Evolutionary conservation across 2,329 filamentous ascomycete species (phyloP).

Genomic region (Aureobasidium sp.): DNA sequence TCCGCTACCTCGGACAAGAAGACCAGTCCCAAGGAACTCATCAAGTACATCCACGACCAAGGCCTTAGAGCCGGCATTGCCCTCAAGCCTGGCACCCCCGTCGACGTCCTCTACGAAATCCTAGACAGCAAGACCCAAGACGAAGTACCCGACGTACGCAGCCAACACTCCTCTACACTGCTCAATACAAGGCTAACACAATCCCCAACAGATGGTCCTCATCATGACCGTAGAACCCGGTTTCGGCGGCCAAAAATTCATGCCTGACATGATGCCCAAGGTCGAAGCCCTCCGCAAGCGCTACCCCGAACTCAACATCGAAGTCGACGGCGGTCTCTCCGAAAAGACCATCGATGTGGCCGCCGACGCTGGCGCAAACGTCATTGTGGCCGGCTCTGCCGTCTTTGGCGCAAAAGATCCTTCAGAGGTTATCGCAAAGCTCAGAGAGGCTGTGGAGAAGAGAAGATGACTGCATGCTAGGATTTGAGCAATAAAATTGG

Average conservation of each 20-base stretch:
- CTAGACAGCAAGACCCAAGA: constrained; percentile 62
- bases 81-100: constrained; percentile 84
- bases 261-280: constrained; percentile 91
- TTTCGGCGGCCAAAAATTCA: constrained; percentile 97
- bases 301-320: constrained; percentile 91
- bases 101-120: constrained; percentile 88
- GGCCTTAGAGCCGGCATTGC: constrained; percentile 90
- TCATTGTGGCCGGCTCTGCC: constrained; percentile 93
- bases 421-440: constrained; percentile 70
- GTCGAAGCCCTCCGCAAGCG: constrained; percentile 71
- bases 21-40: constrained; percentile 76
- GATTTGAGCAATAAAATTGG: not conserved
- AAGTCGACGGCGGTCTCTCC: constrained; percentile 89
- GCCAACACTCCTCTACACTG: too few relatives aligned
- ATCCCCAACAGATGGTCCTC: constrained; percentile 71
- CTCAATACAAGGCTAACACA: not conserved
- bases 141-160: constrained; percentile 78
- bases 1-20: constrained; percentile 58
- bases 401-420: constrained; percentile 92
- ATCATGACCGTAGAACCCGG: constrained; percentile 98
- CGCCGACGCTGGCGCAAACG: constrained; percentile 90
- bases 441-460: constrained; percentile 71
- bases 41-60: constrained; percentile 80
- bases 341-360: constrained; percentile 86
- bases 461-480: constrained; percentile 27